A percentile compares a stretch with the other conserved stretches of the same genome.
These are phyloP conservation scores for Euphorbia pulcherrima DNA, from an alignment of 345 rosid species.

Conservation along the genomic window DNA sequence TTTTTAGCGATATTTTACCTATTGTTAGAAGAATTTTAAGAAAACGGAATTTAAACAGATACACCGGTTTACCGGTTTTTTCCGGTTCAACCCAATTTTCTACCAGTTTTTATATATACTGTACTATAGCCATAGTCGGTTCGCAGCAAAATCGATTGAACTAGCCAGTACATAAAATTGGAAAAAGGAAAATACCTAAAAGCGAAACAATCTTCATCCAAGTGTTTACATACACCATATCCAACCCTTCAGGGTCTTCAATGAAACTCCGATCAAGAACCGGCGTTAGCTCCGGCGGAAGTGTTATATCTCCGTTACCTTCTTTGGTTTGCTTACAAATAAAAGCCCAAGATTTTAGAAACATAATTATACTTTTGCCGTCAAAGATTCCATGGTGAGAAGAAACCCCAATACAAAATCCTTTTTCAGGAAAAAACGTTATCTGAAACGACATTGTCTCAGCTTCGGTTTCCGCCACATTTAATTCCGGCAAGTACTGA, in stretches of 20 bases:
- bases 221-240: background rate
- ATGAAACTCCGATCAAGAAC: conserved; percentile 9
- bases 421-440: background rate
- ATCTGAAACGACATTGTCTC: background rate
- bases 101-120: no score
- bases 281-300: conserved; percentile 12
- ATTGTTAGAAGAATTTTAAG: no score
- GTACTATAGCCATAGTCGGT: no score
- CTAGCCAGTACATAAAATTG: no score
- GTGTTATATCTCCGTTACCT: no score
- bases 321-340: background rate
- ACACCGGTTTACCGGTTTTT: no score
- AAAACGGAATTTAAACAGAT: no score
- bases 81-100: no score
- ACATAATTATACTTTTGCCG: conserved; percentile 8
- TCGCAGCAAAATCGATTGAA: no score
- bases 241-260: conserved; percentile 7
- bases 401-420: conserved; percentile 8
- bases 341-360: conserved; percentile 21
- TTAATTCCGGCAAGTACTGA: background rate
- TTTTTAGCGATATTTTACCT: no score
- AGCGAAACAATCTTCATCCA: background rate
- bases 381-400: conserved; percentile 14
- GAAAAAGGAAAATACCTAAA: background rate
- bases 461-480: background rate